Percentiles rank a stretch among this genome's conserved stretches.
Conservation (phyloP, 176 grass and related monocot genomes). For the Poa pratensis region DNA sequence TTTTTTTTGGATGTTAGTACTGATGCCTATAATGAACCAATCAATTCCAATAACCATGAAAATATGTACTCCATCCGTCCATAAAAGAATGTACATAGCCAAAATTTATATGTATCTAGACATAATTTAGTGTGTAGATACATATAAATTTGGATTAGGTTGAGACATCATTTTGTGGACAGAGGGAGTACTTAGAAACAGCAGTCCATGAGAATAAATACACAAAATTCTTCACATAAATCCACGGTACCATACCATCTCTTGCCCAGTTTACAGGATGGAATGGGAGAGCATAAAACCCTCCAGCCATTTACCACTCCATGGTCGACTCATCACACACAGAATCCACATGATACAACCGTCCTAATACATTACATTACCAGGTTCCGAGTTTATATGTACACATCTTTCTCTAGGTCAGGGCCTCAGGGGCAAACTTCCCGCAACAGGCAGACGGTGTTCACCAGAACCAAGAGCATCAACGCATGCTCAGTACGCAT, state of each 20-base stretch:
- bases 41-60: not conserved
- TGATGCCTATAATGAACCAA: no score
- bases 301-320: not conserved
- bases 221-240: not conserved
- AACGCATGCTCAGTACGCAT: conserved; percentile 54
- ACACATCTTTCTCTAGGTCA: conserved; percentile 34
- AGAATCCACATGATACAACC: conserved; percentile 6
- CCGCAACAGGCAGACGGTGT: not conserved
- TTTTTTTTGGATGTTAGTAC: no score
- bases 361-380: conserved; percentile 32
- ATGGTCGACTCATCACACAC: conserved; percentile 1
- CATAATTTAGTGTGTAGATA: no score
- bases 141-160: no score
- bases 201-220: not conserved
- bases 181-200: no score
- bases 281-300: conserved; percentile 6
- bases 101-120: no score
- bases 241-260: not conserved
- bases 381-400: conserved; percentile 37
- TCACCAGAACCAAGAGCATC: not conserved
- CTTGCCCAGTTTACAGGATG: conserved; percentile 10
- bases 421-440: not conserved
- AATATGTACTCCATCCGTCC: not conserved
- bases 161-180: no score
- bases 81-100: no score